Percentiles rank a stretch among this genome's conserved stretches.
Evolutionary conservation across 176 grass and related monocot genomes (phyloP).

Genomic region (Ensete ventricosum): DNA sequence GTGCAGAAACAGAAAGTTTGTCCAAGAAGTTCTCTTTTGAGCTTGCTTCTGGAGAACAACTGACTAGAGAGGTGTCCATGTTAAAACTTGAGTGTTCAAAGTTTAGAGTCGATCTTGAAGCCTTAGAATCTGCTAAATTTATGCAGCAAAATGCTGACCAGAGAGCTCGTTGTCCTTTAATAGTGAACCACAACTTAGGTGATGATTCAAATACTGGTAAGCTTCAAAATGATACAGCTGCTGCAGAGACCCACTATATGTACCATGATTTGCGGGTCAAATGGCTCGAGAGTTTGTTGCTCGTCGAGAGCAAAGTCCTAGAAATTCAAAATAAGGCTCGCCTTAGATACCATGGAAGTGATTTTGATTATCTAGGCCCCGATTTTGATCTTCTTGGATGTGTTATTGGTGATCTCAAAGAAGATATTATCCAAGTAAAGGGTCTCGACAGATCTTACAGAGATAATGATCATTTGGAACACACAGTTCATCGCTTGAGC

Average conservation of each 20-base stretch:
- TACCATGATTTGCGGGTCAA: constrained; percentile 36
- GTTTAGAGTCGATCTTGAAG: constrained; percentile 69
- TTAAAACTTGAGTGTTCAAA: constrained; percentile 73
- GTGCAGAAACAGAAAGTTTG: constrained; percentile 61
- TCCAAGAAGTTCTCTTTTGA: constrained; percentile 60
- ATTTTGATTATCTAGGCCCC: constrained; percentile 72
- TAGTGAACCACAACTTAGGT: neutral
- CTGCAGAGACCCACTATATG: constrained; percentile 16
- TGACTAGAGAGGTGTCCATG: constrained; percentile 59
- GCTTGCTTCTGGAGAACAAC: constrained; percentile 68
- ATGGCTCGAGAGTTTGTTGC: constrained; percentile 60
- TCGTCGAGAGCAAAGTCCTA: constrained; percentile 76
- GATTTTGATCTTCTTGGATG: constrained; percentile 66
- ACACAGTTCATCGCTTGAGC: constrained; percentile 24
- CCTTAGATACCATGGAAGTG: constrained; percentile 54
- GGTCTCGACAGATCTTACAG: constrained; percentile 12
- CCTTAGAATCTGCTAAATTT: constrained; percentile 61
- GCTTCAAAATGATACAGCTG: constrained; percentile 28
- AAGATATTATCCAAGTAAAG: constrained; percentile 32
- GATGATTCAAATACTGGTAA: constrained; percentile 25
- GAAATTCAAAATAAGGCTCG: constrained; percentile 81
- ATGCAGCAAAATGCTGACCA: constrained; percentile 25
- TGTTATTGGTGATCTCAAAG: constrained; percentile 67
- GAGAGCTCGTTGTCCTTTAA: constrained; percentile 19
- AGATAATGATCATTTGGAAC: constrained; percentile 8